Evolutionary conservation across 352 stramenopile species (phyloP).

Genomic region (Globisporangium polare): DNA sequence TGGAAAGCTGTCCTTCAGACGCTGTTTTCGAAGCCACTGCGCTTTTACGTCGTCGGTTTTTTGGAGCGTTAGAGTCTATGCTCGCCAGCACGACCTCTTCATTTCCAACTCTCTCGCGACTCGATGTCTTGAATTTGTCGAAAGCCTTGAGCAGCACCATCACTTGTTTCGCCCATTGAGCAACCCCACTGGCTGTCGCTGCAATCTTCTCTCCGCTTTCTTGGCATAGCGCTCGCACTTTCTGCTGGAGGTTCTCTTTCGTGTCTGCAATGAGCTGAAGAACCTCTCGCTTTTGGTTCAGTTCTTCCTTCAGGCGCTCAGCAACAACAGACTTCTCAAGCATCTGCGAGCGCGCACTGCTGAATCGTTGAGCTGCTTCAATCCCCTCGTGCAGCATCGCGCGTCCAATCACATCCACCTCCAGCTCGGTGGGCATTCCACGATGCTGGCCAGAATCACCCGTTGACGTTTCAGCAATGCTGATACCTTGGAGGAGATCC

Average conservation of each 20-base stretch:
- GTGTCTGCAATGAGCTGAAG: conserved; percentile 12
- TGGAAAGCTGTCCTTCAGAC: background rate
- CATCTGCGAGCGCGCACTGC: conserved; percentile 2
- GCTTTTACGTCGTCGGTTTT: conserved; percentile 9
- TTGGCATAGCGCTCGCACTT: conserved; percentile 18
- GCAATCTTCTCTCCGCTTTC: conserved; percentile 13
- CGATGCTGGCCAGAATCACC: conserved; percentile 13
- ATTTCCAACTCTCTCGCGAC: background rate
- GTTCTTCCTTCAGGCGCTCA: conserved; percentile 10
- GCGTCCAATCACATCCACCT: conserved; percentile 40
- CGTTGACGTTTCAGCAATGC: conserved; percentile 43
- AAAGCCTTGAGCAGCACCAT: conserved; percentile 33
- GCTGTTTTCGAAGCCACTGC: background rate
- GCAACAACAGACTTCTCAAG: conserved; percentile 1
- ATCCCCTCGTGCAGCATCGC: conserved; percentile 25
- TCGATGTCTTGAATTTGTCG: conserved; percentile 35
- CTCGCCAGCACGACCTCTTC: background rate
- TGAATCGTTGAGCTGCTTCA: conserved; percentile 14
- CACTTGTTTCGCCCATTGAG: conserved; percentile 19
- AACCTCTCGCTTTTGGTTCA: conserved; percentile 11
- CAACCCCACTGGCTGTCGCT: conserved; percentile 9
- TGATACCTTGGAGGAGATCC: conserved; percentile 52
- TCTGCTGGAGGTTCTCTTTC: conserved; percentile 13
- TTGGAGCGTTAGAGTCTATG: background rate
- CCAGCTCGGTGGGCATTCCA: conserved; percentile 22